A percentile compares a stretch with the other conserved stretches of the same genome.
phyloP scores from a whole-genome alignment of 2,329 filamentous ascomycete species.

The Simplicillium sp. region DNA sequence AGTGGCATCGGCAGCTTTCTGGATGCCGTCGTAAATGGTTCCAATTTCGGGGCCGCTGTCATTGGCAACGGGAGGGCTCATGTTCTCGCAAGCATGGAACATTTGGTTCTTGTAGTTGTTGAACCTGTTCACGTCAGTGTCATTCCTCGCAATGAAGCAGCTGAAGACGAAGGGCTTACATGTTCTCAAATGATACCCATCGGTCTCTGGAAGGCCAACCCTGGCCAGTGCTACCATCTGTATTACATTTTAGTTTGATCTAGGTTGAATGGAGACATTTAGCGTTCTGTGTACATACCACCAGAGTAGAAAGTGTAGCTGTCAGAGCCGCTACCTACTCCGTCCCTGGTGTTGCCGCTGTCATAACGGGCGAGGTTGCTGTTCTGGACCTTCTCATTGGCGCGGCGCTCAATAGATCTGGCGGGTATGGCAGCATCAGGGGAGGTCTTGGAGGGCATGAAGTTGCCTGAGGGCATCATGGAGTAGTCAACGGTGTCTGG shows the following conservation, averaged over 20 bases:
- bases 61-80: constrained; percentile 6
- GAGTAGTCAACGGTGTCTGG: neutral
- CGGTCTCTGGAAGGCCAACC: constrained; percentile 18
- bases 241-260: too few relatives aligned
- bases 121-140: constrained; percentile 9
- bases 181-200: constrained; percentile 19
- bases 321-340: constrained; percentile 13
- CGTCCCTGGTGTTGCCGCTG: constrained; percentile 7
- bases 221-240: constrained; percentile 13
- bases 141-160: neutral
- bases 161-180: constrained; percentile 9
- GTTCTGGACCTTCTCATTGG: constrained; percentile 5
- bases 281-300: neutral
- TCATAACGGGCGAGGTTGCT: constrained; percentile 6
- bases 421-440: too few relatives aligned
- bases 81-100: constrained; percentile 9
- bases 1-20: constrained; percentile 15
- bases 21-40: constrained; percentile 21
- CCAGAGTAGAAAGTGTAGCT: constrained; percentile 19
- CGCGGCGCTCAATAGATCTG: constrained; percentile 3
- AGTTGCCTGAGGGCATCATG: neutral
- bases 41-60: constrained; percentile 13
- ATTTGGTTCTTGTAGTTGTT: constrained; percentile 15
- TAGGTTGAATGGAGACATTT: too few relatives aligned
- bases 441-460: neutral